Evolutionary conservation across 1,284 basidiomycete species (phyloP).

Genomic region (Cutaneotrichosporon cutaneum): DNA sequence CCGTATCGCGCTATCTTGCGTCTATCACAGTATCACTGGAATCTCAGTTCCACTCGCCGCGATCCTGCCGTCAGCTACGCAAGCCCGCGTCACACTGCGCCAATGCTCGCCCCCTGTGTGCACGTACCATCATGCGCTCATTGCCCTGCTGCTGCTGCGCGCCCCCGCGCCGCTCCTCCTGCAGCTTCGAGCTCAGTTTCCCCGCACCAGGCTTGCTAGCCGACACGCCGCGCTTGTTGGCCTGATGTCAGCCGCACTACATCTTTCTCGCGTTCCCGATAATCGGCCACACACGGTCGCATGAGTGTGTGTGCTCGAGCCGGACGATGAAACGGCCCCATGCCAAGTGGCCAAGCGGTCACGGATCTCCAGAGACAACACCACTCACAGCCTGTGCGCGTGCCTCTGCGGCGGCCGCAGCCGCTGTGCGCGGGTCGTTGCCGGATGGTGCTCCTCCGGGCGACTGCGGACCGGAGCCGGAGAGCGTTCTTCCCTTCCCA

Average conservation of each 20-base stretch:
- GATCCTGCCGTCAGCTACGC: conserved; percentile 20
- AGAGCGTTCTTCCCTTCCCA: not conserved
- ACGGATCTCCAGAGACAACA: not conserved
- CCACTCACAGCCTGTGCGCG: conserved; percentile 47
- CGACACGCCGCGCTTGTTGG: conserved; percentile 45
- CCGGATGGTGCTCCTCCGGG: conserved; percentile 22
- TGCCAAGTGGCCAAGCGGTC: not conserved
- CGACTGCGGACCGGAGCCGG: conserved; percentile 27
- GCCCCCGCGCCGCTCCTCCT: conserved; percentile 28
- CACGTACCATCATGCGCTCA: conserved; percentile 49
- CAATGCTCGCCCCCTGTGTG: not conserved
- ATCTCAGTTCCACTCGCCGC: conserved; percentile 25
- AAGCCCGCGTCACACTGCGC: not conserved
- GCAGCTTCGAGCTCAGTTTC: conserved; percentile 46
- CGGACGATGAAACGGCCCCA: not conserved
- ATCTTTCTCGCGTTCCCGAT: too few relatives aligned
- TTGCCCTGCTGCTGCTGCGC: conserved; percentile 18
- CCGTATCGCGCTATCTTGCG: not conserved
- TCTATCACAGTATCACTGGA: not conserved
- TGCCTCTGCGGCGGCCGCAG: conserved; percentile 48
- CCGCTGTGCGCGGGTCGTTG: conserved; percentile 41
- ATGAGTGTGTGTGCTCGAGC: too few relatives aligned
- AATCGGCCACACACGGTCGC: too few relatives aligned
- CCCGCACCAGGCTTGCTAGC: conserved; percentile 47
- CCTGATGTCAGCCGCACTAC: conserved; percentile 30